phyloP scores from a whole-genome alignment of 176 grass and related monocot species.

The Bromus sterilis region DNA sequence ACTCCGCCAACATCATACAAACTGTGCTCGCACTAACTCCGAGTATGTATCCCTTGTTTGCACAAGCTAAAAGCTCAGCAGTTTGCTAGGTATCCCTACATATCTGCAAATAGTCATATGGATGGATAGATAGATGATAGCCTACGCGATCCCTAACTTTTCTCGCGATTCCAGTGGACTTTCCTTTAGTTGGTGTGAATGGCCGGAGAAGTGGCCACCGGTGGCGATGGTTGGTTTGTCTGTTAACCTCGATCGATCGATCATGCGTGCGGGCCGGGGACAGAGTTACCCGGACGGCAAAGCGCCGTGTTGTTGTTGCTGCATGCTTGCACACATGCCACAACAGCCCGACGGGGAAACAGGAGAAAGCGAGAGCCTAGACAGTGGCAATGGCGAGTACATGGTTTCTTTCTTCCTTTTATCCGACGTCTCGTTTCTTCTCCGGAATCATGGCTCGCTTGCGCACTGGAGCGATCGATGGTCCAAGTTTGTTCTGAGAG shows the following conservation, averaged over 20 bases:
- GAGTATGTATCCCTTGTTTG: not conserved
- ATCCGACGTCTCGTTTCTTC: not conserved
- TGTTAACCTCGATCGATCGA: not conserved
- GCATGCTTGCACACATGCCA: not conserved
- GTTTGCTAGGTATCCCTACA: not conserved
- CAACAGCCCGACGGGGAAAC: not conserved
- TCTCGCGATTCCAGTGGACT: not conserved
- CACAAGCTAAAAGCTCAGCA: not conserved
- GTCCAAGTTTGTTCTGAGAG: not conserved
- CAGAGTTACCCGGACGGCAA: not conserved
- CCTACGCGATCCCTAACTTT: not conserved
- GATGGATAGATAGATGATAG: not conserved
- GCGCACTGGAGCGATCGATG: not conserved
- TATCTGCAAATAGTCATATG: not conserved
- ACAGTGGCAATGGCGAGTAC: not conserved
- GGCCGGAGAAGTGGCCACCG: not conserved
- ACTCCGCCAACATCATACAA: not conserved
- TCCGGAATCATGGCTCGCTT: not conserved
- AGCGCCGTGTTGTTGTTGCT: not conserved
- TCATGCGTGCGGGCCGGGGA: not conserved
- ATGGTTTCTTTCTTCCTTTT: constrained; percentile 1
- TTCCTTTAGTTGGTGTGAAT: not conserved
- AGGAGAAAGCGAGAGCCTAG: not conserved
- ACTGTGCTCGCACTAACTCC: not conserved
- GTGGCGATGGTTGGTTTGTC: not conserved